Base-by-base conservation (phyloP, 192 early-diverging fungal genomes). In the Geranomyces variabilis region DNA sequence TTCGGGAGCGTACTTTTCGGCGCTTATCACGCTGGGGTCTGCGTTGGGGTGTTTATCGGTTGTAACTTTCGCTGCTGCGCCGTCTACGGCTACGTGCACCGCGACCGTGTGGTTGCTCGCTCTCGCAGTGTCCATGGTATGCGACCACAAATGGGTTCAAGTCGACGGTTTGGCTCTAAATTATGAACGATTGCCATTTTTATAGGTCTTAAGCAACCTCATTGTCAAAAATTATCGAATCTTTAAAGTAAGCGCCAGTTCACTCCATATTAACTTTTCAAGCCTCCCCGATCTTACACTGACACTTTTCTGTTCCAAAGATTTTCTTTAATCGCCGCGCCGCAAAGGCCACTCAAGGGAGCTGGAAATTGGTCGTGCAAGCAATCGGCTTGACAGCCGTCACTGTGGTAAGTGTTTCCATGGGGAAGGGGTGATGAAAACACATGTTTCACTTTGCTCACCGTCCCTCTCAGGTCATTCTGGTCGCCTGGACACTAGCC, bases 211-310 rank as follows among this genome's bases (percentile, higher is more conserved):
- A 15, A 53, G 51, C 51, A 53, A 53, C 17, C 51, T 53, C 7
- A 53, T 53, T 26, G 26, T 53, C 6, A 53, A 53, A 17, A 53
- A 53, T 26, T 53, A 53, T 53, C 51, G 51, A 53, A 53, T 53
- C 4, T 53, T 24, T 15, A 53, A 53, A 15, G 51, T 53, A 6
- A 26, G 26, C 51, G 19, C 26, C 21, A n/a, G 26, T 3, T 13
- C 10, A 47, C 19, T 10, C 10, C 46, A 47, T 47, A 47, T 19
- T 19, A 19, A n/a, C n/a, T n/a, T 41, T 41, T 41, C 17, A 53
- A n/a, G 51, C 6, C 15, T 3, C 3, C 7, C 21, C 4, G 19
- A n/a, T 53, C 21, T 8, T 4, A 53, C 15, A 6, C 26, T 24
- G 3, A 53, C 15, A 3, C 15, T 26, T 4, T 7, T 53, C 17